These are phyloP conservation scores for Bryopsis sp. DNA, from an alignment of 139 green algal species.

Conservation along the genomic window DNA sequence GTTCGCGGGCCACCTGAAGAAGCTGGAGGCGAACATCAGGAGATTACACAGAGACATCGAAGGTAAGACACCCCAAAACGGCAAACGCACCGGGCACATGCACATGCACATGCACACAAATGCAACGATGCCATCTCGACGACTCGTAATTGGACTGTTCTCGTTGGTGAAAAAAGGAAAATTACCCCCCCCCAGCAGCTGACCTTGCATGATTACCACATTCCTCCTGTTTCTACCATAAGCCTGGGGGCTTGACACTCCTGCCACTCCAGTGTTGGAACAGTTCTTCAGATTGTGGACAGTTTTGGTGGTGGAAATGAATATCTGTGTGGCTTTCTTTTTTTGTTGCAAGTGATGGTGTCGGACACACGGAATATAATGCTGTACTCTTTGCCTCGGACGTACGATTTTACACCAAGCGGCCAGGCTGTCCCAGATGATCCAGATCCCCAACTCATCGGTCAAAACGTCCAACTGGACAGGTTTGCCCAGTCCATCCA, in stretches of 20 bases:
- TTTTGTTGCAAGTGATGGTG: constrained; percentile 8
- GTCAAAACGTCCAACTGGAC: constrained; percentile 60
- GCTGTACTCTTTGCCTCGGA: constrained; percentile 56
- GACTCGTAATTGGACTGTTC: neutral
- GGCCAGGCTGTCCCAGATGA: constrained; percentile 53
- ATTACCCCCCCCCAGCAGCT: neutral
- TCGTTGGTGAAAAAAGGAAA: neutral
- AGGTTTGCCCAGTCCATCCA: constrained; percentile 47
- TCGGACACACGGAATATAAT: constrained; percentile 35
- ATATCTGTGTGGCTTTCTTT: neutral
- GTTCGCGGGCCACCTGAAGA: constrained; percentile 57
- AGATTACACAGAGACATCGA: constrained; percentile 62
- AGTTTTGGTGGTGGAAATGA: neutral
- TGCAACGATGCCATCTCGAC: too few species aligned
- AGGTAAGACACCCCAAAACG: constrained; percentile 25
- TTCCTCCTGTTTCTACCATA: neutral
- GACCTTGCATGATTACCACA: neutral
- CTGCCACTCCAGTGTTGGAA: neutral
- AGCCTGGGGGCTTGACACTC: neutral
- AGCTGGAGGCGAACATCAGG: constrained; percentile 72
- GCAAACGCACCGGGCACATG: neutral
- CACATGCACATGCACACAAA: neutral
- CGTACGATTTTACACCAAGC: constrained; percentile 63
- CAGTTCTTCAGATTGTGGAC: neutral
- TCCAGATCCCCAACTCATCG: constrained; percentile 40